These are phyloP conservation scores for Galeopsis tetrahit DNA, from an alignment of 257 asterid species.

Conservation along the genomic window DNA sequence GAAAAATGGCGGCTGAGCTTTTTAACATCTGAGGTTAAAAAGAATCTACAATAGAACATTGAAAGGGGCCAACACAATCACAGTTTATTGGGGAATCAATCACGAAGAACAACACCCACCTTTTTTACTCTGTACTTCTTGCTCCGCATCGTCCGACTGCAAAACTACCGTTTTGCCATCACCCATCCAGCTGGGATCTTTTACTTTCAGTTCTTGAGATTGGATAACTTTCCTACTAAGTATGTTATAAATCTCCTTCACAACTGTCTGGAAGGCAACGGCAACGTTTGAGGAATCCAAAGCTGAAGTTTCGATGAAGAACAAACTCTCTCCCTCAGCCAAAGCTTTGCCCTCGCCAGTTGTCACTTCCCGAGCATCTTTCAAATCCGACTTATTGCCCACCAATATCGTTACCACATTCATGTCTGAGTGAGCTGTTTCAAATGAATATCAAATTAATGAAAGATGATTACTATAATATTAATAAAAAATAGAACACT, in stretches of 20 bases:
- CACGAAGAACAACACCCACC: slow-evolving; percentile 74
- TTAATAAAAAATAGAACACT: not conserved
- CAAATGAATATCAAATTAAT: not conserved
- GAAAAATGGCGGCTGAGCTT: slow-evolving; percentile 16
- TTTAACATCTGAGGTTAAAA: slow-evolving; percentile 13
- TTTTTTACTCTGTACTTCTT: slow-evolving; percentile 50
- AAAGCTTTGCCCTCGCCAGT: slow-evolving; percentile 84
- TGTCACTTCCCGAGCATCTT: slow-evolving; percentile 89
- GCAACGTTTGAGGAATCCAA: slow-evolving; percentile 85
- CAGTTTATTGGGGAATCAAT: slow-evolving; percentile 16
- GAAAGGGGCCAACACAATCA: slow-evolving; percentile 27
- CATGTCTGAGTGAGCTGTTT: slow-evolving; percentile 95
- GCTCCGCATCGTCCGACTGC: slow-evolving; percentile 65
- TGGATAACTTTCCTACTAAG: slow-evolving; percentile 92
- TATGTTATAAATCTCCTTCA: slow-evolving; percentile 79
- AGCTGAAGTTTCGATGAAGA: slow-evolving; percentile 95
- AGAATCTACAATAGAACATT: slow-evolving; percentile 34
- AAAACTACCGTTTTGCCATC: slow-evolving; percentile 74
- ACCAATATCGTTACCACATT: slow-evolving; percentile 90
- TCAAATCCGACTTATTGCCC: slow-evolving; percentile 90
- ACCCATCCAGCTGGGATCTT: slow-evolving; percentile 57
- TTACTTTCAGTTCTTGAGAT: slow-evolving; percentile 81
- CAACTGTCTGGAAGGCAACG: slow-evolving; percentile 80
- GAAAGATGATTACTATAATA: not conserved
- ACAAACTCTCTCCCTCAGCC: slow-evolving; percentile 84